Evolutionary conservation across 768 basidiomycete genomes (phyloP).

Genomic region (Chalciporus chontae): DNA sequence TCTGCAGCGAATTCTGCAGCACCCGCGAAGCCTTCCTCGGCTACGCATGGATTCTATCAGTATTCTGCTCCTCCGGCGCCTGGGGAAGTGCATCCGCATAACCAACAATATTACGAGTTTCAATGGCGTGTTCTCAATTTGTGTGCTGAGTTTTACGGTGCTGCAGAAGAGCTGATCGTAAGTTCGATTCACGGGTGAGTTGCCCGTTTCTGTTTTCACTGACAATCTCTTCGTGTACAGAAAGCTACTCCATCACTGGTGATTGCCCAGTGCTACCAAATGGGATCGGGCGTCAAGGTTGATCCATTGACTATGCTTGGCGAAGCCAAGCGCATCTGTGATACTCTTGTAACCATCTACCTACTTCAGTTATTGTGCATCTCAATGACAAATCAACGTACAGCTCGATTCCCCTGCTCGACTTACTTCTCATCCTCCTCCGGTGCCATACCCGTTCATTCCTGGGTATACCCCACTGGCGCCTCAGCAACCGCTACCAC

Average conservation of each 20-base stretch:
- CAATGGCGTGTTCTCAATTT: conserved; percentile 82
- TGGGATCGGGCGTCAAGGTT: conserved; percentile 63
- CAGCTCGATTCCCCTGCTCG: conserved; percentile 75
- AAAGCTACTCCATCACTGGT: conserved; percentile 64
- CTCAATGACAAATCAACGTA: conserved; percentile 12
- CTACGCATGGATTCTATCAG: conserved; percentile 44
- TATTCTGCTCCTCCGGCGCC: conserved; percentile 39
- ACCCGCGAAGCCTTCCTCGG: conserved; percentile 28
- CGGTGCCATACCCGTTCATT: conserved; percentile 49
- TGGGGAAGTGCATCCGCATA: conserved; percentile 54
- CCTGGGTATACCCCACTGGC: conserved; percentile 35
- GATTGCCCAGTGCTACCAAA: conserved; percentile 76
- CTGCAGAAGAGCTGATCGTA: conserved; percentile 81
- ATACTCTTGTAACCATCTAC: conserved; percentile 54
- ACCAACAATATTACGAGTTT: conserved; percentile 81
- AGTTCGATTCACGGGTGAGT: conserved; percentile 30
- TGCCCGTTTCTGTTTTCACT: conserved; percentile 7
- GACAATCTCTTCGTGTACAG: conserved; percentile 22
- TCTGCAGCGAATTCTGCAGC: conserved; percentile 7
- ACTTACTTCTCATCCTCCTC: conserved; percentile 63
- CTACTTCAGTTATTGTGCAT: not conserved
- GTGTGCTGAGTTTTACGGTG: conserved; percentile 83
- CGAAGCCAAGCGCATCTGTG: conserved; percentile 77
- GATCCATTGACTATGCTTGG: conserved; percentile 71
- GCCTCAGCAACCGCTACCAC: conserved; percentile 29